phyloP scores from a whole-genome alignment of 1,139 yeast species.

The Yamadazyma taylorii region DNA sequence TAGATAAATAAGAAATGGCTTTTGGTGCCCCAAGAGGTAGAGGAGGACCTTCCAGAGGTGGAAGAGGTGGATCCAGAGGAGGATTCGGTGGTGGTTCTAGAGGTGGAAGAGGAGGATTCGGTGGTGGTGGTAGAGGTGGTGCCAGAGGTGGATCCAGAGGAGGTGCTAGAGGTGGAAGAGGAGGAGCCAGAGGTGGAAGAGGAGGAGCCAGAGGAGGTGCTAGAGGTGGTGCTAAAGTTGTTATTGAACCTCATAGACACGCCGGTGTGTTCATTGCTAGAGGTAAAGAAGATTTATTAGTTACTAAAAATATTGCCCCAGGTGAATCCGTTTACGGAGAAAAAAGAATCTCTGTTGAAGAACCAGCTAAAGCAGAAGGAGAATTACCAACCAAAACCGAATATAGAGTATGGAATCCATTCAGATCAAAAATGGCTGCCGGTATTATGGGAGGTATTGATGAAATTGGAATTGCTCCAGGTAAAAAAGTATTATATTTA shows the following conservation, averaged over 20 bases:
- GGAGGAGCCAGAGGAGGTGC: constrained; percentile 84
- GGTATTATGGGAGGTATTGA: constrained; percentile 99
- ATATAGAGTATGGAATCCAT: constrained; percentile 99
- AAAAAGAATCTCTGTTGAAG: constrained; percentile 92
- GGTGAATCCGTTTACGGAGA: constrained; percentile 99
- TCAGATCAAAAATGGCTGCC: constrained; percentile 99
- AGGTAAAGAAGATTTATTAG: constrained; percentile 98
- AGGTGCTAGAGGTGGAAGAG: constrained; percentile 49
- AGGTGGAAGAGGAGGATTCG: constrained; percentile 35
- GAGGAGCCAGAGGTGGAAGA: constrained; percentile 63
- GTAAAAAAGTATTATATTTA: constrained; percentile 92
- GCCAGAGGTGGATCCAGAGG: constrained; percentile 43
- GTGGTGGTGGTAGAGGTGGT: constrained; percentile 29
- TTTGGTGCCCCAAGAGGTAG: constrained; percentile 47
- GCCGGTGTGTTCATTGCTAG: constrained; percentile 98
- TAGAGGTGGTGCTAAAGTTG: constrained; percentile 87
- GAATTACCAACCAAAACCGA: constrained; percentile 92
- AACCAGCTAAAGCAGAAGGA: constrained; percentile 83
- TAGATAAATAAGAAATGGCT: constrained; percentile 20
- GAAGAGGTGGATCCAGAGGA: constrained; percentile 54
- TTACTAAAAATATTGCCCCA: constrained; percentile 95
- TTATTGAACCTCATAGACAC: constrained; percentile 97
- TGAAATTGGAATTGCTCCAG: constrained; percentile 96
- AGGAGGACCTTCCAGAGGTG: constrained; percentile 41
- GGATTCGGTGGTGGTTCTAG: constrained; percentile 45